Evolutionary conservation across 257 asterid genomes (phyloP).

Genomic region (Nicotiana attenuata): DNA sequence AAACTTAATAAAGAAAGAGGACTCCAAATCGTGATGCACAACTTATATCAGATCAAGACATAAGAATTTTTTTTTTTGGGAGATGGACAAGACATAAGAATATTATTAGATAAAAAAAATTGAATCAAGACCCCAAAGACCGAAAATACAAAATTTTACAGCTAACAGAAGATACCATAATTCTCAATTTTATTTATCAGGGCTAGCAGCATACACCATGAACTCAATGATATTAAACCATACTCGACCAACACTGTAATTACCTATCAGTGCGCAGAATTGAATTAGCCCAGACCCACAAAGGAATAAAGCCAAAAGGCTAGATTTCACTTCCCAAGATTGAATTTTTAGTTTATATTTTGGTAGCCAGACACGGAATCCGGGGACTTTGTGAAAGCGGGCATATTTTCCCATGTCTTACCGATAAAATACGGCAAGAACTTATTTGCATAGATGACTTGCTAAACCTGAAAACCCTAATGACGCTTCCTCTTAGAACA

Average conservation of each 20-base stretch:
- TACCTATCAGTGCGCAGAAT: neutral
- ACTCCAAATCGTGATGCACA: neutral
- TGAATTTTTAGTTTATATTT: no score
- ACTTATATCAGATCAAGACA: neutral
- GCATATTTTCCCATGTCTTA: neutral
- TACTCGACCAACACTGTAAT: neutral
- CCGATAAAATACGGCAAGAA: neutral
- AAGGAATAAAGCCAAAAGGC: neutral
- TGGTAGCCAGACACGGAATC: neutral
- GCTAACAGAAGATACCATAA: neutral
- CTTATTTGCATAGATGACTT: neutral
- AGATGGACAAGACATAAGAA: neutral
- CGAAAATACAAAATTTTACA: neutral
- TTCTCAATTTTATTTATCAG: neutral
- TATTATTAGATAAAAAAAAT: no score
- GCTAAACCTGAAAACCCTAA: neutral
- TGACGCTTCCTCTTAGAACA: neutral
- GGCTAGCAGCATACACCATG: neutral
- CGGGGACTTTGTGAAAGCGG: neutral
- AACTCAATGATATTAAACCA: neutral
- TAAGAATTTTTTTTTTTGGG: no score
- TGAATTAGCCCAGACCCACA: neutral
- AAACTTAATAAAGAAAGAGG: neutral
- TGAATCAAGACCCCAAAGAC: neutral
- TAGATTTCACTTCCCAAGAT: neutral